phyloP scores from a whole-genome alignment of 2,329 filamentous ascomycete genomes.

The Pseudogymnoascus verrucosus region DNA sequence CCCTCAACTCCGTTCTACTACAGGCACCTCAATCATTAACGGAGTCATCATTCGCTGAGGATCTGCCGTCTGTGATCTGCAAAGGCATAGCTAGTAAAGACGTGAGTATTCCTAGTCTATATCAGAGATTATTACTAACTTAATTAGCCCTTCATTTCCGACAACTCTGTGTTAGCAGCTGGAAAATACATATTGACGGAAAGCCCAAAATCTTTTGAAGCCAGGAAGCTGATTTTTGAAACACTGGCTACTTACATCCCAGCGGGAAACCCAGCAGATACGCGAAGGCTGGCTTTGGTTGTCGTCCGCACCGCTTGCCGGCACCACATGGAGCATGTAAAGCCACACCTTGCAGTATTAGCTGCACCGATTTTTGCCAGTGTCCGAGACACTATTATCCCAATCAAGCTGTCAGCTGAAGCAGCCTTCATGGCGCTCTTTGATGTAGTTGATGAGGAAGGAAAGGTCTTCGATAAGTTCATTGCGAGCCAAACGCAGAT shows the following conservation, averaged over 20 bases:
- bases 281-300: constrained; percentile 76
- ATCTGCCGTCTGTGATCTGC: constrained; percentile 68
- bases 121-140: constrained; percentile 18
- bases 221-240: constrained; percentile 71
- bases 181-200: constrained; percentile 80
- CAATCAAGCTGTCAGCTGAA: constrained; percentile 90
- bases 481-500: constrained; percentile 62
- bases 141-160: constrained; percentile 66
- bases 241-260: constrained; percentile 66
- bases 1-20: constrained; percentile 78
- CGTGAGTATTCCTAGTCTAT: constrained; percentile 42
- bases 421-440: constrained; percentile 90
- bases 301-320: constrained; percentile 80
- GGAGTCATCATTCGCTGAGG: constrained; percentile 57
- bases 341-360: constrained; percentile 73
- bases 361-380: constrained; percentile 78
- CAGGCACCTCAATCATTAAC: constrained; percentile 68
- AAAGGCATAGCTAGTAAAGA: constrained; percentile 71
- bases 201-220: constrained; percentile 63
- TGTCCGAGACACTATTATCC: constrained; percentile 86
- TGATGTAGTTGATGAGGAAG: constrained; percentile 79
- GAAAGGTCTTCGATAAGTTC: constrained; percentile 83
- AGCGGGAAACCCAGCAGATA: constrained; percentile 72
- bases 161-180: constrained; percentile 81
- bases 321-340: constrained; percentile 68